These are phyloP conservation scores for Heracleum sosnowskyi DNA, from an alignment of 129 eudicot genomes.

Conservation along the genomic window DNA sequence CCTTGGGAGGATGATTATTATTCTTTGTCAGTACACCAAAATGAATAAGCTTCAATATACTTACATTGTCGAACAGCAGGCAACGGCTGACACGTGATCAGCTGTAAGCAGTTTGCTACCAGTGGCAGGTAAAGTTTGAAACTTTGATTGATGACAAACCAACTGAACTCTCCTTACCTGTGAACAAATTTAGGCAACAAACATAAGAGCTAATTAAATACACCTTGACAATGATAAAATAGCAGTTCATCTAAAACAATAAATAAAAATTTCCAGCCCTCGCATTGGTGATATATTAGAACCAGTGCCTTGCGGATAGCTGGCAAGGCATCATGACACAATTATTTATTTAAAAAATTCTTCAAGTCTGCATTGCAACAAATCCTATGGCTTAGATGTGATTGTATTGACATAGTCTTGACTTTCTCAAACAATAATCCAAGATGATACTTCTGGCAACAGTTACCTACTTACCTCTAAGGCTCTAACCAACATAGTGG, in stretches of 20 bases:
- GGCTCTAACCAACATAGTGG: not conserved
- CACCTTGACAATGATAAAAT: no score
- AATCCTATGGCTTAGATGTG: not conserved
- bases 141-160: not conserved
- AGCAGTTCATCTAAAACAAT: not conserved
- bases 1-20: not conserved
- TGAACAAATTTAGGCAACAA: not conserved
- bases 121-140: not conserved
- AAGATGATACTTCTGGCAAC: not conserved
- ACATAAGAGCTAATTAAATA: not conserved
- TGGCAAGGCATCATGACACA: not conserved
- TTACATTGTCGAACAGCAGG: not conserved
- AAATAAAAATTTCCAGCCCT: not conserved
- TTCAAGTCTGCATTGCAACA: not conserved
- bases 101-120: not conserved
- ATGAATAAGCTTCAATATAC: not conserved
- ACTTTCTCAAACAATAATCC: not conserved
- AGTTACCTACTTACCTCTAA: not conserved
- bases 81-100: not conserved
- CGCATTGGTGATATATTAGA: not conserved
- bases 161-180: not conserved
- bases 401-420: not conserved
- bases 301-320: not conserved
- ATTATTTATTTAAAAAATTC: not conserved
- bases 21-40: not conserved